Base-by-base conservation (phyloP, 306 rosid species). In the Casuarina glauca region DNA sequence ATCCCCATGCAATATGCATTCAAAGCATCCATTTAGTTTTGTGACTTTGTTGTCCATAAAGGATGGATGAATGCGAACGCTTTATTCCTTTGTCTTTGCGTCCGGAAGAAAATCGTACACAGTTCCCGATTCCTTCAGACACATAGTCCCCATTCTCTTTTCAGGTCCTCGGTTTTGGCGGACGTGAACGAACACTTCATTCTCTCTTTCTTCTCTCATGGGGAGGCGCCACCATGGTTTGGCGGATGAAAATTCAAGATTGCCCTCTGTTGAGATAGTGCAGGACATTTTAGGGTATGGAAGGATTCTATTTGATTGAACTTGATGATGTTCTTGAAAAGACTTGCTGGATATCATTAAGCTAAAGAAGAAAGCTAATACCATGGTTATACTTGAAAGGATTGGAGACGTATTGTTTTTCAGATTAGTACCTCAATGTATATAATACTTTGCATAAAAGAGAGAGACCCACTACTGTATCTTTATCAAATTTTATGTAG, bases 21-120 rank as follows among this genome's bases (percentile, higher is more conserved):
- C 79, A 83, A 86, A 83, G 87, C 38, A 55, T 76, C 60, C 73
- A 82, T 85, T 79, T 76, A 66, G 90, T 78, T 72, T 44, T 44
- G 77, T 61, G 62, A 72, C 69, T 62, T 39, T 77, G 45, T 77
- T 19, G 52, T 79, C 19, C 35, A 58, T 32, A 50, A 79, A 80
- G 82, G 53, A 46, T 26, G 82, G 15, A 61, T 58, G 73, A 82
- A 74, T 72, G 74, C 75, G 71, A 74, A 77, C 82, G 75, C 96
- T 90, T 91, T 91, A 90, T 85, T 89, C 89, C 85, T 81, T 70
- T 82, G 84, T 85, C 86, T 73, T 84, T 89, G 92, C 86, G 88
- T 91, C 85, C 82, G 78, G 83, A 90, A 83, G 94, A 86, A 88
- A 89, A 88, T 83, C 83, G 90, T 89, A 87, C 93, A 84, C 90